Conservation (phyloP, 306 rosid species). For the Trifolium fragiferum region DNA sequence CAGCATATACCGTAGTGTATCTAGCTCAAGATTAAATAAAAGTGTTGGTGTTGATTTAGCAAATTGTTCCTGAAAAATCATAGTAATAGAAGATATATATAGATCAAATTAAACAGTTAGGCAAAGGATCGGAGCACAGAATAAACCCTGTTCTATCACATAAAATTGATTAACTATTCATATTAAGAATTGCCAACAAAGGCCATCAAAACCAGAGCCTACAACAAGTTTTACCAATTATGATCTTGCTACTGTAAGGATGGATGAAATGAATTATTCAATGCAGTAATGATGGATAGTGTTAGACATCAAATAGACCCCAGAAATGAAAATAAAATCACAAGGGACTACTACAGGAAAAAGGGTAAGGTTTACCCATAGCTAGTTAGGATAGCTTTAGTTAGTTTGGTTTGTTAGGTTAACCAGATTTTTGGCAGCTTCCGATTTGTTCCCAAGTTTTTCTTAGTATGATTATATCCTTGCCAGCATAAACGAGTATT, state of each 20-base stretch:
- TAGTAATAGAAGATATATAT: conserved; percentile 40
- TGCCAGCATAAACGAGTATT: background rate
- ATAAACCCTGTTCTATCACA: conserved; percentile 6
- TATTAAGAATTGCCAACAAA: conserved; percentile 34
- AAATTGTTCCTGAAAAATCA: conserved; percentile 76
- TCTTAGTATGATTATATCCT: background rate
- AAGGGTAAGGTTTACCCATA: too few relatives aligned
- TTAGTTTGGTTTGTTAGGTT: too few relatives aligned
- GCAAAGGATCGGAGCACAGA: conserved; percentile 21
- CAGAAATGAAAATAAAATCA: too few relatives aligned
- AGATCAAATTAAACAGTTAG: conserved; percentile 33
- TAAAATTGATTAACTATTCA: conserved; percentile 15
- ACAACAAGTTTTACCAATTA: conserved; percentile 27
- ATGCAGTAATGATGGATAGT: background rate
- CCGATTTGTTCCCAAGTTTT: background rate
- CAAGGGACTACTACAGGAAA: too few relatives aligned
- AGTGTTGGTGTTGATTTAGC: conserved; percentile 81
- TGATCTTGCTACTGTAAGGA: conserved; percentile 15
- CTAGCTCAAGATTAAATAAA: conserved; percentile 92
- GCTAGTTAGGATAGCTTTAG: too few relatives aligned
- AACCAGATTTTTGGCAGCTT: background rate
- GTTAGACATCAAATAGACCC: too few relatives aligned
- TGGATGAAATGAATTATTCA: background rate
- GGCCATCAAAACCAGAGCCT: conserved; percentile 33
- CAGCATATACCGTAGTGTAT: conserved; percentile 75